Conservation (phyloP, 352 stramenopile species). For the Globisporangium acanthophoron region DNA sequence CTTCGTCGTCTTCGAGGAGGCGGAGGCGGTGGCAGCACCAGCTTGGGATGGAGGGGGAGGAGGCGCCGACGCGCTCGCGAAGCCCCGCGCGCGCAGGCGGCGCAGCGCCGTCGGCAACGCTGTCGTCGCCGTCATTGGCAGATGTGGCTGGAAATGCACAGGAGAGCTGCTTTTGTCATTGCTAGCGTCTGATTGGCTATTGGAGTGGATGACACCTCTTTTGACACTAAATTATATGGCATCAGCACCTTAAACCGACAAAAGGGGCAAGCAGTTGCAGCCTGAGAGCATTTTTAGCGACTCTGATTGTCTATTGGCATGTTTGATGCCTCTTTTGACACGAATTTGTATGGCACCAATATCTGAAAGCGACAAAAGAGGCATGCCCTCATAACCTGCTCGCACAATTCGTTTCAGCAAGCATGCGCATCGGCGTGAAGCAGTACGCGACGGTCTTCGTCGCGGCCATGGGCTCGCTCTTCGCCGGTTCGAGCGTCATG, state of each 20-base stretch:
- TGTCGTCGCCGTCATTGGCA: background rate
- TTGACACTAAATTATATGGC: background rate
- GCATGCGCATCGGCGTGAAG: slow-evolving; percentile 60
- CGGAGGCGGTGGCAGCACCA: slow-evolving; percentile 10
- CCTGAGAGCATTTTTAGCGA: background rate
- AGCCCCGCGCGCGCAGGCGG: slow-evolving; percentile 2
- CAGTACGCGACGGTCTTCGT: slow-evolving; percentile 74
- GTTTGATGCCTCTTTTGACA: background rate
- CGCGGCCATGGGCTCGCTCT: slow-evolving; percentile 72
- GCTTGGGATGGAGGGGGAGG: background rate
- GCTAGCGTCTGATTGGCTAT: no score
- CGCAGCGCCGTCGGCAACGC: background rate
- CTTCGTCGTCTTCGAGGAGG: slow-evolving; percentile 7
- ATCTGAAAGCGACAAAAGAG: no score
- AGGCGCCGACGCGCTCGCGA: slow-evolving; percentile 1
- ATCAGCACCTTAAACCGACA: background rate
- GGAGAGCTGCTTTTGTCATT: background rate
- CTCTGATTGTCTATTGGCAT: no score
- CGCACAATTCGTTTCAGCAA: background rate
- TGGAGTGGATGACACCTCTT: no score
- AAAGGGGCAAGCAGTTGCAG: background rate
- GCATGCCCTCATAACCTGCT: no score
- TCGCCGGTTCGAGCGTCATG: slow-evolving; percentile 81
- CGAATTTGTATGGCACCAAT: background rate
- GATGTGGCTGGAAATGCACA: background rate